These are phyloP conservation scores for Cyberlindnera suaveolens DNA, from an alignment of 805 yeast species.

Conservation along the genomic window DNA sequence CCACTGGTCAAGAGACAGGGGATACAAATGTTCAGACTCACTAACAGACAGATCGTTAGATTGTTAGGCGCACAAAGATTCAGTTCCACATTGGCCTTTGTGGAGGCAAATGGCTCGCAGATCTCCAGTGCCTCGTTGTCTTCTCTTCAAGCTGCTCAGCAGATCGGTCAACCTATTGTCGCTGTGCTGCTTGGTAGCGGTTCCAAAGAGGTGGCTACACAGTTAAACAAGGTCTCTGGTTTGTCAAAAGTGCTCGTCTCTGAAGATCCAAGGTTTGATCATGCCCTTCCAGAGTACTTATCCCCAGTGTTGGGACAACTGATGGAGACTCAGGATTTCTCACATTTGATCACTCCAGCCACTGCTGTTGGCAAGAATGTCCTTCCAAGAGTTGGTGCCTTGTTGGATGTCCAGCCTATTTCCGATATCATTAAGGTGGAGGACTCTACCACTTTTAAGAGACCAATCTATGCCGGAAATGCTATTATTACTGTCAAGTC, in stretches of 20 bases:
- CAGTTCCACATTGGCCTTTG: slow-evolving; percentile 69
- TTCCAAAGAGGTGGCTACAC: slow-evolving; percentile 43
- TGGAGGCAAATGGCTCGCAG: slow-evolving; percentile 52
- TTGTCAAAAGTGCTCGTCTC: slow-evolving; percentile 42
- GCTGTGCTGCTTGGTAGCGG: slow-evolving; percentile 68
- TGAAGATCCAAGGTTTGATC: slow-evolving; percentile 52
- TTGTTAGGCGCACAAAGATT: slow-evolving; percentile 29
- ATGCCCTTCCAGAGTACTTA: slow-evolving; percentile 72
- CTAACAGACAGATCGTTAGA: background rate
- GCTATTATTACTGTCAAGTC: slow-evolving; percentile 78
- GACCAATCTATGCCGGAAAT: slow-evolving; percentile 97
- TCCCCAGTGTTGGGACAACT: slow-evolving; percentile 56
- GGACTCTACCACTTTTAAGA: slow-evolving; percentile 64
- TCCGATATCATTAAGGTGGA: slow-evolving; percentile 72
- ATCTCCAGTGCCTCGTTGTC: slow-evolving; percentile 66
- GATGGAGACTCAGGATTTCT: slow-evolving; percentile 34
- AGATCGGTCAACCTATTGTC: slow-evolving; percentile 73
- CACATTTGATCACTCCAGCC: slow-evolving; percentile 75
- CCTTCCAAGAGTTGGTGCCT: slow-evolving; percentile 81
- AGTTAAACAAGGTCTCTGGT: slow-evolving; percentile 46
- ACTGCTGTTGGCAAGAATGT: slow-evolving; percentile 85
- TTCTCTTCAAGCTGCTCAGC: slow-evolving; percentile 69
- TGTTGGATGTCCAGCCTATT: slow-evolving; percentile 81
- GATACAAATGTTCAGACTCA: background rate
- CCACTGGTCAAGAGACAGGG: background rate